Evolutionary conservation across 2,329 filamentous ascomycete genomes (phyloP).

Genomic region (Hysterium pulicare): DNA sequence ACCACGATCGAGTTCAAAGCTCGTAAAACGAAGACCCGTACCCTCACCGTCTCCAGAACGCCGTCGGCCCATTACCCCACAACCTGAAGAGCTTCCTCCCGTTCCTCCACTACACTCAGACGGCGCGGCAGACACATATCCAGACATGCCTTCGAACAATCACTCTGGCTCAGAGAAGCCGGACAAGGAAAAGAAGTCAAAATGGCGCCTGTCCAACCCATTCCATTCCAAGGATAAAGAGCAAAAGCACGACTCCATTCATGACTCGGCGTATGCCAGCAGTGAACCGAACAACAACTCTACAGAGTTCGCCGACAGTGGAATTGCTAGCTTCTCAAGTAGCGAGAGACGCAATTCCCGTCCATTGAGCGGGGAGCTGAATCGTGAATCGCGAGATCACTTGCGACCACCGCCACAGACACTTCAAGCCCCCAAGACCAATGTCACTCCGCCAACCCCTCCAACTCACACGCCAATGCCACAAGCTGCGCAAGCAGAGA

Average conservation of each 20-base stretch:
- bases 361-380: constrained; percentile 6
- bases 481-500: neutral
- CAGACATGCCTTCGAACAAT: constrained; percentile 15
- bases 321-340: constrained; percentile 29
- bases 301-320: constrained; percentile 21
- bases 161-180: constrained; percentile 25
- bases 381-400: constrained; percentile 15
- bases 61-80: constrained; percentile 5
- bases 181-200: constrained; percentile 35
- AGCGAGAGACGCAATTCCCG: constrained; percentile 24
- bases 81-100: constrained; percentile 17
- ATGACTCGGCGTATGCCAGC: constrained; percentile 33
- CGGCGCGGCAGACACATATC: constrained; percentile 2
- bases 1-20: constrained; percentile 23
- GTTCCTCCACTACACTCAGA: constrained; percentile 15
- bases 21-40: constrained; percentile 27
- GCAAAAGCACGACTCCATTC: constrained; percentile 13
- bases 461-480: constrained; percentile 7
- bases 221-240: constrained; percentile 36
- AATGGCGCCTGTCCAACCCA: constrained; percentile 35
- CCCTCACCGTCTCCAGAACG: constrained; percentile 19
- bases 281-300: constrained; percentile 24
- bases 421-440: constrained; percentile 15
- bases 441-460: constrained; percentile 23
- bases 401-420: constrained; percentile 15